Conservation (phyloP, 1,139 yeast species). For the Casaregolazyma suthepensis region DNA sequence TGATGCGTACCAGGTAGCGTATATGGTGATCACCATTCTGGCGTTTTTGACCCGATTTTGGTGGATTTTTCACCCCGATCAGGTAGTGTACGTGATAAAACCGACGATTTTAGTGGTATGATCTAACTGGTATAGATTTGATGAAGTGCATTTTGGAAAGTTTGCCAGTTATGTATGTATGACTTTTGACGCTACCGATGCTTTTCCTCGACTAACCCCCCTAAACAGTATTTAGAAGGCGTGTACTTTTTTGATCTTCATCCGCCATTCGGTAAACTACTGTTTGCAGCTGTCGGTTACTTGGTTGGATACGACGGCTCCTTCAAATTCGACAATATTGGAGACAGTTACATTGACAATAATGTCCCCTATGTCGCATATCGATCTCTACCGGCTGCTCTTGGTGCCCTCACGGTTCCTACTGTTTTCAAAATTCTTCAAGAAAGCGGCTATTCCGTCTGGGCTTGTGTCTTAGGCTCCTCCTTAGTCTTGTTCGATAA, state of each 20-base stretch:
- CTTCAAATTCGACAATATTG: conserved; percentile 87
- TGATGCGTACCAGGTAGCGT: conserved; percentile 15
- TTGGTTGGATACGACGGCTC: conserved; percentile 75
- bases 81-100: conserved; percentile 52
- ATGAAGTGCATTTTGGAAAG: conserved; percentile 91
- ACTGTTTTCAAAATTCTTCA: conserved; percentile 75
- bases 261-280: conserved; percentile 92
- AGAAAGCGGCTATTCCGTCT: conserved; percentile 71
- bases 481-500: conserved; percentile 77
- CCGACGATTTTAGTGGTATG: not conserved
- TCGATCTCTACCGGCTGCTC: conserved; percentile 72
- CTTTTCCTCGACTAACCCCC: not conserved
- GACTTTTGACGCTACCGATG: not conserved
- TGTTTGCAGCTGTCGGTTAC: conserved; percentile 86
- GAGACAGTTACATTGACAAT: conserved; percentile 68
- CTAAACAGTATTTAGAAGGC: conserved; percentile 29
- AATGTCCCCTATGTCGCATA: conserved; percentile 87
- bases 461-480: conserved; percentile 79
- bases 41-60: conserved; percentile 72
- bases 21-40: conserved; percentile 45
- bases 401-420: conserved; percentile 81
- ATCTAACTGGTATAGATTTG: conserved; percentile 41
- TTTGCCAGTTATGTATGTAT: conserved; percentile 59
- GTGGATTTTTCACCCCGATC: conserved; percentile 63
- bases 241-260: conserved; percentile 68